phyloP scores from a whole-genome alignment of 2,329 filamentous ascomycete species.

The Penicillium sp. region DNA sequence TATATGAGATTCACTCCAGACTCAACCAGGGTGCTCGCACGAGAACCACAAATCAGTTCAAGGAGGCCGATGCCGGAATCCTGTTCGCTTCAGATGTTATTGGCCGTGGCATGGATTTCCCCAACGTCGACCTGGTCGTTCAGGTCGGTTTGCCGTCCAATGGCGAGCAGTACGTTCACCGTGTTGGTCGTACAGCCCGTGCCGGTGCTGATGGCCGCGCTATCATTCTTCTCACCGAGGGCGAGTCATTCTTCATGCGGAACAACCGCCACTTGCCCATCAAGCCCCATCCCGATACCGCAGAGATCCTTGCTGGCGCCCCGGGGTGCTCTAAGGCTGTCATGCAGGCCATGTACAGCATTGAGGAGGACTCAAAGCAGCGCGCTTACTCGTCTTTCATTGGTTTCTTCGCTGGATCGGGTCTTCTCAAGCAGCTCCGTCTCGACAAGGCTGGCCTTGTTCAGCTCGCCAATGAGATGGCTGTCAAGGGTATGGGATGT shows the following conservation, averaged over 20 bases:
- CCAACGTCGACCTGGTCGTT: constrained; percentile 48
- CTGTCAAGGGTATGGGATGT: constrained; percentile 37
- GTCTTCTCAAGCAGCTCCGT: constrained; percentile 30
- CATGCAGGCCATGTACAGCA: constrained; percentile 25
- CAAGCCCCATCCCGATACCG: constrained; percentile 45
- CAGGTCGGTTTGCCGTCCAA: constrained; percentile 51
- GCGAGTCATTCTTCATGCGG: constrained; percentile 51
- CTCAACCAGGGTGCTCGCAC: constrained; percentile 68
- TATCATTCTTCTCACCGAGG: constrained; percentile 51
- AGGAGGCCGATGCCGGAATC: constrained; percentile 43
- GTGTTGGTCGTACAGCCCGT: constrained; percentile 62
- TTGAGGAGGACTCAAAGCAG: constrained; percentile 34
- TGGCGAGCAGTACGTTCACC: constrained; percentile 50
- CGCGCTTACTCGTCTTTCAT: constrained; percentile 39
- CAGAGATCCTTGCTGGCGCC: constrained; percentile 39
- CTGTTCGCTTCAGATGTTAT: constrained; percentile 50
- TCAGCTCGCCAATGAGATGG: constrained; percentile 37
- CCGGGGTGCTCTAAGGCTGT: constrained; percentile 32
- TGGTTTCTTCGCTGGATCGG: constrained; percentile 36
- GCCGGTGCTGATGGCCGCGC: constrained; percentile 53
- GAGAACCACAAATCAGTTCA: constrained; percentile 45
- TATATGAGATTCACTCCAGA: constrained; percentile 70
- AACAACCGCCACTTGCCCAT: constrained; percentile 51
- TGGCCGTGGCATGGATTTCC: constrained; percentile 52
- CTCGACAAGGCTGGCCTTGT: constrained; percentile 36